Conservation (phyloP, 306 rosid genomes). For the Fragaria iinumae region DNA sequence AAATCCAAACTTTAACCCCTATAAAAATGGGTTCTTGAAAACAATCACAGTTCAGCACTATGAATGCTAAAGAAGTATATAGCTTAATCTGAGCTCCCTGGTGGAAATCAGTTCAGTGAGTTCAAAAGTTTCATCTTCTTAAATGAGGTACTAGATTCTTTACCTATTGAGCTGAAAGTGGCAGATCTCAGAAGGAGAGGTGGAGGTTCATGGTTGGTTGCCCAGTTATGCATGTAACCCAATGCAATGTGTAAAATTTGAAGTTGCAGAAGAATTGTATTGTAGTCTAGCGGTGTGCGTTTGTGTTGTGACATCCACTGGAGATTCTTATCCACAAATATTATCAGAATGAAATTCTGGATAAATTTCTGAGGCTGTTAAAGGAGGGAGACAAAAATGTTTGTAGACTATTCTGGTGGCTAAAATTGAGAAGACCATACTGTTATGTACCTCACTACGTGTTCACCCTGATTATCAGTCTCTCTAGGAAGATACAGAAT, state of each 20-base stretch:
- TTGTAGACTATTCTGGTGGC: slow-evolving; percentile 11
- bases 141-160: neutral
- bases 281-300: slow-evolving; percentile 34
- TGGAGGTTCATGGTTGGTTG: slow-evolving; percentile 33
- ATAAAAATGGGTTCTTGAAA: slow-evolving; percentile 1
- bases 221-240: slow-evolving; percentile 31
- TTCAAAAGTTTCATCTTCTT: neutral
- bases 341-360: slow-evolving; percentile 42
- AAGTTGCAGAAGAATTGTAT: neutral
- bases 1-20: neutral
- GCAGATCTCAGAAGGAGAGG: slow-evolving; percentile 20
- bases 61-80: neutral
- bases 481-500: neutral
- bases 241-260: slow-evolving; percentile 6
- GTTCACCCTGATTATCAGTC: neutral
- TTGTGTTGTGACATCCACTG: slow-evolving; percentile 54
- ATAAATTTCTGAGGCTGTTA: slow-evolving; percentile 47
- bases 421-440: slow-evolving; percentile 2
- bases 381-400: slow-evolving; percentile 20
- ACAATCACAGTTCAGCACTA: slow-evolving; percentile 13
- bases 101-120: neutral
- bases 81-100: neutral
- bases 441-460: slow-evolving; percentile 2
- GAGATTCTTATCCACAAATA: slow-evolving; percentile 82
- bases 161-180: slow-evolving; percentile 34